phyloP scores from a whole-genome alignment of 2,329 filamentous ascomycete species.

The Kalmusia sp. region DNA sequence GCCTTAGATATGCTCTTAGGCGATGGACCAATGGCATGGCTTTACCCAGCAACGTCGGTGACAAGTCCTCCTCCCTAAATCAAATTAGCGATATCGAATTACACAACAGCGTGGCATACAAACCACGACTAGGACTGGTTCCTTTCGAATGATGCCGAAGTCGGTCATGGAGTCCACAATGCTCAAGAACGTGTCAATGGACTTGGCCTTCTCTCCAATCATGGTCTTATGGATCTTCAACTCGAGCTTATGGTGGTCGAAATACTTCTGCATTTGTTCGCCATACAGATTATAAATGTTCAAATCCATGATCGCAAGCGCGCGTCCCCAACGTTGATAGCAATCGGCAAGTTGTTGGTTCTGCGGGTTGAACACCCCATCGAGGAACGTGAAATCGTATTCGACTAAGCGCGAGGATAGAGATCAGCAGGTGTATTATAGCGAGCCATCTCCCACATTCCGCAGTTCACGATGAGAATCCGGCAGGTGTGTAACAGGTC shows the following conservation, averaged over 20 bases:
- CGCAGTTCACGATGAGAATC: not conserved
- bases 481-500: not conserved
- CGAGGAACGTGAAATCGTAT: constrained; percentile 77
- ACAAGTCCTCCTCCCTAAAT: constrained; percentile 67
- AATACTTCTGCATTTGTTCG: constrained; percentile 70
- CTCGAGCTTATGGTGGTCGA: constrained; percentile 67
- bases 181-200: constrained; percentile 70
- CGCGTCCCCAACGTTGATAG: constrained; percentile 70
- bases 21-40: constrained; percentile 41
- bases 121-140: constrained; percentile 46
- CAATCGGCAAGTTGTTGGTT: constrained; percentile 69
- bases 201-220: constrained; percentile 79
- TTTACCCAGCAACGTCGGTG: constrained; percentile 77
- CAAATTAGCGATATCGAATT: not conserved
- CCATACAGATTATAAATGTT: constrained; percentile 76
- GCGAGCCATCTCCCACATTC: not conserved
- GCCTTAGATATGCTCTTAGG: constrained; percentile 55
- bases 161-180: constrained; percentile 78
- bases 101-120: constrained; percentile 11
- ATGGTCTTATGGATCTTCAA: constrained; percentile 74
- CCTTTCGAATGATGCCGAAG: constrained; percentile 73
- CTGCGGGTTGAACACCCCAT: constrained; percentile 68
- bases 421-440: not conserved
- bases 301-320: constrained; percentile 72
- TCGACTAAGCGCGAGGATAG: constrained; percentile 52